Conservation (phyloP, 78 protist genomes). For the Dictyostelium intermedium region DNA sequence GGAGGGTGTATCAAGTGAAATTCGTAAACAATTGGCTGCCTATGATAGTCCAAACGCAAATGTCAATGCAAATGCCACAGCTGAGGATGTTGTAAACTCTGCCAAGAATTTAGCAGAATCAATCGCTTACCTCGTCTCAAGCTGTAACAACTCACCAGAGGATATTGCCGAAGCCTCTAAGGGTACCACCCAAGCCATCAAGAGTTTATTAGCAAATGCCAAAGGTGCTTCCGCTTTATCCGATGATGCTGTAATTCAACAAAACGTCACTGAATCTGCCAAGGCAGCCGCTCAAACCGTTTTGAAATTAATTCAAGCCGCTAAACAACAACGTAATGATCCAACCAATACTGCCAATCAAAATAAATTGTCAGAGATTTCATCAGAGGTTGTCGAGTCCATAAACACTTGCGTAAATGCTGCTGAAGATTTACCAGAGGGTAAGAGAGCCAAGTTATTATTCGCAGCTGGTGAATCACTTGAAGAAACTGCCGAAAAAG, state of each 20-base stretch:
- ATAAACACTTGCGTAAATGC: conserved; percentile 62
- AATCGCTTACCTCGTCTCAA: conserved; percentile 58
- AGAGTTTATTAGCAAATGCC: conserved; percentile 51
- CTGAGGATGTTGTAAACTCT: conserved; percentile 68
- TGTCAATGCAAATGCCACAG: conserved; percentile 47
- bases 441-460: conserved; percentile 78
- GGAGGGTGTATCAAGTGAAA: conserved; percentile 18
- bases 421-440: conserved; percentile 79
- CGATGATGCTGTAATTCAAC: conserved; percentile 76
- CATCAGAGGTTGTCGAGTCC: conserved; percentile 45
- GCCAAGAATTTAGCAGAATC: conserved; percentile 76
- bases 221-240: conserved; percentile 73
- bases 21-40: conserved; percentile 39
- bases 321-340: conserved; percentile 51
- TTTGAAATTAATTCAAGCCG: conserved; percentile 45
- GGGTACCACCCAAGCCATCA: conserved; percentile 27
- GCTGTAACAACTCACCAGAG: conserved; percentile 53
- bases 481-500: conserved; percentile 83
- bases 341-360: conserved; percentile 53
- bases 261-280: conserved; percentile 77
- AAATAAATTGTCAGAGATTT: conserved; percentile 48
- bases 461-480: conserved; percentile 81
- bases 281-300: conserved; percentile 72
- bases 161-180: conserved; percentile 39
- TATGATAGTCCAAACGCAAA: conserved; percentile 34